phyloP scores from a whole-genome alignment of 495 filamentous ascomycete species.

The Amniculicola lignicola region DNA sequence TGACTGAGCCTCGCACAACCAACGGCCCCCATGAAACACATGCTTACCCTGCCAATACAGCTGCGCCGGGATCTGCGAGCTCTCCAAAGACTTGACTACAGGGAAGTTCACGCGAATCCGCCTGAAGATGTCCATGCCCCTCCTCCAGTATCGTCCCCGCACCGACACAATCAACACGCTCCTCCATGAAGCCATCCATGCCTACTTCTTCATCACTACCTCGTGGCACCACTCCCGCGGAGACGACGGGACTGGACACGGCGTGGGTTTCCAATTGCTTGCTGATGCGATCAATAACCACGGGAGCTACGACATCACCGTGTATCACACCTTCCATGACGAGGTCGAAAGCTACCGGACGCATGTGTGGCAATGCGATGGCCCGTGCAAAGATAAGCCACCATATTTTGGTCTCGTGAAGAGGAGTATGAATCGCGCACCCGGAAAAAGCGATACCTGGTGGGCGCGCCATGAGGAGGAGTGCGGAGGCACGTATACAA shows the following conservation, averaged over 20 bases:
- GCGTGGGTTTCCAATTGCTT: constrained; percentile 39
- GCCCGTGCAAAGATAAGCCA: constrained; percentile 31
- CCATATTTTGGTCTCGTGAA: constrained; percentile 43
- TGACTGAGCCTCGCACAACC: neutral
- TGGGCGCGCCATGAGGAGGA: constrained; percentile 37
- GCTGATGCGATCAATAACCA: constrained; percentile 41
- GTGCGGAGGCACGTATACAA: constrained; percentile 39
- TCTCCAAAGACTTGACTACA: constrained; percentile 33
- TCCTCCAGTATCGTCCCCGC: constrained; percentile 40
- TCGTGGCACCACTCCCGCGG: constrained; percentile 39
- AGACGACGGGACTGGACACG: constrained; percentile 42
- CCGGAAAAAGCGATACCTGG: constrained; percentile 39
- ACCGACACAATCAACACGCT: constrained; percentile 41
- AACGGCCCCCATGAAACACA: neutral
- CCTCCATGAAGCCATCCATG: constrained; percentile 42
- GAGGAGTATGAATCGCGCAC: constrained; percentile 40
- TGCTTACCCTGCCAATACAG: constrained; percentile 14
- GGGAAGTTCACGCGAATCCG: constrained; percentile 40
- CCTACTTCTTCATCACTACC: constrained; percentile 43
- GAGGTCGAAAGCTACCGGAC: constrained; percentile 41
- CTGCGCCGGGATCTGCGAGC: constrained; percentile 43
- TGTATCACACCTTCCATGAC: constrained; percentile 41
- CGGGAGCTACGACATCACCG: constrained; percentile 35
- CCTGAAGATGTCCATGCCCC: constrained; percentile 39
- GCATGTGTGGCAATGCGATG: constrained; percentile 42